Percentiles rank a stretch among this genome's conserved stretches.
phyloP scores from a whole-genome alignment of 2,329 filamentous ascomycete genomes.

The Clarireedia homoeocarpa region DNA sequence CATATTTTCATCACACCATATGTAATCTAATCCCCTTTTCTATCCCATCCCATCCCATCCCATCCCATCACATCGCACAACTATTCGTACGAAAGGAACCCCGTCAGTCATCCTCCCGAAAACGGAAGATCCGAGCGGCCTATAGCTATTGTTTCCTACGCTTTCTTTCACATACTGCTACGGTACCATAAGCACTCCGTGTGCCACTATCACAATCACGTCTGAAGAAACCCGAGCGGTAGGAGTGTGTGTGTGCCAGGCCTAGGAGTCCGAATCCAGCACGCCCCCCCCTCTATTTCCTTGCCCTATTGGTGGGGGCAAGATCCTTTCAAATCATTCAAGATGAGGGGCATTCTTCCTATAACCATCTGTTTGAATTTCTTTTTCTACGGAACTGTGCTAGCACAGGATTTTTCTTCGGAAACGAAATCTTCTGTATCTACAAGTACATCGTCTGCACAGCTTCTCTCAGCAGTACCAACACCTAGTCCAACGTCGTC shows the following conservation, averaged over 20 bases:
- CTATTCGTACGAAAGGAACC: too few species aligned
- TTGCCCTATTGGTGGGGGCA: neutral
- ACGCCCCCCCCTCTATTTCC: neutral
- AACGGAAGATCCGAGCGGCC: too few species aligned
- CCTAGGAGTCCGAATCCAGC: slow-evolving; percentile 6
- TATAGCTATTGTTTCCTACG: neutral
- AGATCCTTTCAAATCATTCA: slow-evolving; percentile 11
- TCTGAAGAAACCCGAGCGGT: neutral
- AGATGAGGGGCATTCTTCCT: slow-evolving; percentile 22
- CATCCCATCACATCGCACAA: too few species aligned
- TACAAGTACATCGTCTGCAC: slow-evolving; percentile 2
- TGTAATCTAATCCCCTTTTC: neutral
- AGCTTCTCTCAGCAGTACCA: neutral
- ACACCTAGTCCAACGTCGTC: slow-evolving; percentile 15
- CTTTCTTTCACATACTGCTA: neutral
- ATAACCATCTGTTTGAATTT: slow-evolving; percentile 19
- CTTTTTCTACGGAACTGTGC: slow-evolving; percentile 15
- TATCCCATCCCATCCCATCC: neutral
- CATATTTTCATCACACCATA: neutral
- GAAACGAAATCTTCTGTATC: neutral
- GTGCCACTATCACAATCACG: neutral
- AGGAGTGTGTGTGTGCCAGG: neutral
- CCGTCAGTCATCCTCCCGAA: too few species aligned
- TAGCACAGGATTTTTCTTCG: slow-evolving; percentile 18
- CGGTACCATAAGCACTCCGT: neutral